These are phyloP conservation scores for Solanum chilense DNA, from an alignment of 257 asterid genomes.

Conservation along the genomic window DNA sequence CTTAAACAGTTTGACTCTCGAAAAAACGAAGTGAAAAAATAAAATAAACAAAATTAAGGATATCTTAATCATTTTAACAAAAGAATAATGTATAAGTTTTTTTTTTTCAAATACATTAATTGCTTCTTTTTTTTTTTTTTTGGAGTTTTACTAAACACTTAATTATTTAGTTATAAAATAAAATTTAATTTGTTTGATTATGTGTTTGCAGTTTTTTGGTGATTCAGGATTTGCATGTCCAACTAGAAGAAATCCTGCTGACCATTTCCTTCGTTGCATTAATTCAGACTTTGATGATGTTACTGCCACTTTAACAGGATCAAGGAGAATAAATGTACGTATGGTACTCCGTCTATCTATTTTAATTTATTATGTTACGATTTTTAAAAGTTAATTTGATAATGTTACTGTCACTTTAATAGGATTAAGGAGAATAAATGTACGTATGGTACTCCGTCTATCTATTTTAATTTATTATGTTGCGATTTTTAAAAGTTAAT, in stretches of 20 bases:
- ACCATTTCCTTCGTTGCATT: constrained; percentile 77
- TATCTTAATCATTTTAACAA: neutral
- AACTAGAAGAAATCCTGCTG: constrained; percentile 70
- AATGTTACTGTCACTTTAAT: constrained; percentile 33
- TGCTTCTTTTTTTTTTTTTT: neutral
- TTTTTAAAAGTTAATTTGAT: constrained; percentile 18
- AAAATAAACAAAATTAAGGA: neutral
- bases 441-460: neutral
- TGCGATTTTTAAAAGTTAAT: neutral
- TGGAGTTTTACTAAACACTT: neutral
- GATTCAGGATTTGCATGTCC: constrained; percentile 92
- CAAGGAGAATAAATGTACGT: constrained; percentile 35
- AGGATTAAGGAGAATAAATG: constrained; percentile 24
- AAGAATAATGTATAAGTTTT: neutral
- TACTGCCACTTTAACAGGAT: constrained; percentile 38
- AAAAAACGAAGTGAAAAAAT: neutral
- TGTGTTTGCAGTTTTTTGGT: constrained; percentile 60
- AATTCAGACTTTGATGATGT: constrained; percentile 76
- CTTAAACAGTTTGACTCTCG: neutral
- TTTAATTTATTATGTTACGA: no score
- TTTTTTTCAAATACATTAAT: no score
- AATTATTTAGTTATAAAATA: neutral
- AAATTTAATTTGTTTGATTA: neutral
- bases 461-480: no score
- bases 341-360: no score